phyloP scores from a whole-genome alignment of 139 green algal species.

The Chlorella sp. region DNA sequence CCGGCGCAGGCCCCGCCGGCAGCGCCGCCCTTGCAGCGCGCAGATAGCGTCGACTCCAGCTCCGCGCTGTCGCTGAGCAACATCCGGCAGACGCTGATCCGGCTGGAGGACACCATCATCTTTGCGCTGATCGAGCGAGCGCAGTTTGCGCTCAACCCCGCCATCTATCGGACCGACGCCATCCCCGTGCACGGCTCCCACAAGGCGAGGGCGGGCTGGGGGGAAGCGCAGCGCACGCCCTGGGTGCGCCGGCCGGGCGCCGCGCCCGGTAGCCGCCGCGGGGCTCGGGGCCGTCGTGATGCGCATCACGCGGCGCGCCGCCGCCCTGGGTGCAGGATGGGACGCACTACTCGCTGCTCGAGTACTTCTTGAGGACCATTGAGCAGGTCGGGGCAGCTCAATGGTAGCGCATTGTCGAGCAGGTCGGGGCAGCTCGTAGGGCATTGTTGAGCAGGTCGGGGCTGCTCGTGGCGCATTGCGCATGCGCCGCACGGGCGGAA shows the following conservation, averaged over 20 bases:
- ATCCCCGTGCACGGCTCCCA: slow-evolving; percentile 70
- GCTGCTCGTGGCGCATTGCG: too few species aligned
- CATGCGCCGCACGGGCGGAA: too few species aligned
- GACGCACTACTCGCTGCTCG: slow-evolving; percentile 87
- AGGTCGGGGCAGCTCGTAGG: too few species aligned
- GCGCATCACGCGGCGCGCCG: too few species aligned
- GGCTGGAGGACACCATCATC: slow-evolving; percentile 98
- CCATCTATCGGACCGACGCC: slow-evolving; percentile 76
- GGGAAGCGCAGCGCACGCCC: too few species aligned
- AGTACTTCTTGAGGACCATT: slow-evolving; percentile 92
- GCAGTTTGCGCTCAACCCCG: slow-evolving; percentile 87
- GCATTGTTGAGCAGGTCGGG: too few species aligned
- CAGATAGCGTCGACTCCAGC: slow-evolving; percentile 64
- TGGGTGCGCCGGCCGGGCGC: slow-evolving; percentile 39
- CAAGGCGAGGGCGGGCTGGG: too few species aligned
- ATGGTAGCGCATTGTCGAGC: too few species aligned
- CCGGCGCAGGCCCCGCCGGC: too few species aligned
- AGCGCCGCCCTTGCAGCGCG: too few species aligned
- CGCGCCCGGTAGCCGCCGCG: slow-evolving; percentile 49
- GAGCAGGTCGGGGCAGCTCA: slow-evolving; percentile 78
- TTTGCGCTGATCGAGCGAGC: slow-evolving; percentile 95
- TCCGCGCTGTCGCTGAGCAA: slow-evolving; percentile 68
- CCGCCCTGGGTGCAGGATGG: too few species aligned
- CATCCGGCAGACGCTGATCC: slow-evolving; percentile 83
- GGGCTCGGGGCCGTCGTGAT: too few species aligned